A percentile compares a stretch with the other conserved stretches of the same genome.
phyloP scores from a whole-genome alignment of 768 basidiomycete genomes.

The Hygrophoropsis aurantiaca region DNA sequence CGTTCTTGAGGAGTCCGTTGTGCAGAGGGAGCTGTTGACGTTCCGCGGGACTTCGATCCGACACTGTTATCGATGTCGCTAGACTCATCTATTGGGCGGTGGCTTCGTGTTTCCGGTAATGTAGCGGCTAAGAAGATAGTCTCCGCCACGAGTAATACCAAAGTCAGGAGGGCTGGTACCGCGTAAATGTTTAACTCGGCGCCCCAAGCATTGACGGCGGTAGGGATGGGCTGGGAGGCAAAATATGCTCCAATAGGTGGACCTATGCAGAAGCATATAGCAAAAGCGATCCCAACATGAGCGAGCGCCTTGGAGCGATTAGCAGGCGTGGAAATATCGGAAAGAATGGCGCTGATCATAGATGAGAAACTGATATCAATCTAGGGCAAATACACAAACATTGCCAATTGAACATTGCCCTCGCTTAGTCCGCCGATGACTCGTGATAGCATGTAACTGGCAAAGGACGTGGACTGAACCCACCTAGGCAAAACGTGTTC shows the following conservation, averaged over 20 bases:
- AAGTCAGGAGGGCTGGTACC: conserved; percentile 80
- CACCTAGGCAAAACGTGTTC: conserved; percentile 49
- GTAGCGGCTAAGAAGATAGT: conserved; percentile 72
- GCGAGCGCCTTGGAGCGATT: conserved; percentile 86
- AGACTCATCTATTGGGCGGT: conserved; percentile 19
- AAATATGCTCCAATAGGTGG: conserved; percentile 97
- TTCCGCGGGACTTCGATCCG: conserved; percentile 15
- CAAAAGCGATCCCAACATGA: conserved; percentile 94
- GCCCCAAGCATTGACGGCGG: conserved; percentile 53
- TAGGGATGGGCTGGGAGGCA: conserved; percentile 78
- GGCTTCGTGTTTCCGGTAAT: conserved; percentile 85
- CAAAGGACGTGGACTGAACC: conserved; percentile 89
- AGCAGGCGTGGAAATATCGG: conserved; percentile 80
- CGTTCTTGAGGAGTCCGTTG: conserved; percentile 43
- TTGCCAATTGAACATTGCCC: conserved; percentile 95
- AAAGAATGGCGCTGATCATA: conserved; percentile 77
- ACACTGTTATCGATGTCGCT: conserved; percentile 18
- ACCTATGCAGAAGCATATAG: conserved; percentile 90
- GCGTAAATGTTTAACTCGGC: conserved; percentile 86
- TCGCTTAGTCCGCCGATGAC: conserved; percentile 93
- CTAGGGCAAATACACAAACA: conserved; percentile 51
- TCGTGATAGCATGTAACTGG: conserved; percentile 85
- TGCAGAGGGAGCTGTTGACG: conserved; percentile 11
- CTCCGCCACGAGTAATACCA: conserved; percentile 75
- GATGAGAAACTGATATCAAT: not conserved